These are phyloP conservation scores for Colletotrichum lini DNA, from an alignment of 2,329 filamentous ascomycete species.

Conservation along the genomic window DNA sequence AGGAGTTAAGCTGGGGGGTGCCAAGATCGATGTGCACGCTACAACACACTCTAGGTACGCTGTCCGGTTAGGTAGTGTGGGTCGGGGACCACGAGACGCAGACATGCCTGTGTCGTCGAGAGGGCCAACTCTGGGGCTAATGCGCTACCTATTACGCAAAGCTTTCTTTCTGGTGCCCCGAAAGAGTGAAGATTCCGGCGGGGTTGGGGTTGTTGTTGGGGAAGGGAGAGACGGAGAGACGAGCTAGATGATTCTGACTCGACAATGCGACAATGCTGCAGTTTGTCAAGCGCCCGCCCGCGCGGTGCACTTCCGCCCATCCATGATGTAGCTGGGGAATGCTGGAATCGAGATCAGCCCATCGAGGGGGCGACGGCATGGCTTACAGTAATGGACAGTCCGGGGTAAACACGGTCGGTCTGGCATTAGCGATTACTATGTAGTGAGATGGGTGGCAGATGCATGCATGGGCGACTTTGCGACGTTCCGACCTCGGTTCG, in stretches of 20 bases:
- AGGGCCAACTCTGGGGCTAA: conserved; percentile 10
- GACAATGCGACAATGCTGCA: conserved; percentile 11
- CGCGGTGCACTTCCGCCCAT: conserved; percentile 15
- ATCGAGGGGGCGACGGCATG: neutral
- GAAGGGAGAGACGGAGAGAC: neutral
- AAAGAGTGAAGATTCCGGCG: conserved; percentile 3
- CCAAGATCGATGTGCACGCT: neutral
- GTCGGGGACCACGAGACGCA: neutral
- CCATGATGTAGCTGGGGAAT: neutral
- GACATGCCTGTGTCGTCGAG: conserved; percentile 18
- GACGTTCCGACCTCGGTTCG: neutral
- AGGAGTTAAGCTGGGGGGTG: conserved; percentile 17
- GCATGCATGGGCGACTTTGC: too few species aligned
- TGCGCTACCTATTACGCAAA: neutral
- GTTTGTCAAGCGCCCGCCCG: conserved; percentile 15
- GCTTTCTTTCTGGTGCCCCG: neutral
- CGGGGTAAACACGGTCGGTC: conserved; percentile 7
- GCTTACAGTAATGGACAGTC: neutral
- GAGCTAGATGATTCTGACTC: conserved; percentile 28
- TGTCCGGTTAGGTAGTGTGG: too few species aligned
- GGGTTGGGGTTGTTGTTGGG: neutral
- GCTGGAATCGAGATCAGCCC: neutral
- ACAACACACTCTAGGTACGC: too few species aligned
- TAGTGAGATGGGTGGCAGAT: too few species aligned
- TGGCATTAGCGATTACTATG: neutral